These are phyloP conservation scores for Linderina pennispora DNA, from an alignment of 192 early-diverging fungal genomes.

Conservation along the genomic window DNA sequence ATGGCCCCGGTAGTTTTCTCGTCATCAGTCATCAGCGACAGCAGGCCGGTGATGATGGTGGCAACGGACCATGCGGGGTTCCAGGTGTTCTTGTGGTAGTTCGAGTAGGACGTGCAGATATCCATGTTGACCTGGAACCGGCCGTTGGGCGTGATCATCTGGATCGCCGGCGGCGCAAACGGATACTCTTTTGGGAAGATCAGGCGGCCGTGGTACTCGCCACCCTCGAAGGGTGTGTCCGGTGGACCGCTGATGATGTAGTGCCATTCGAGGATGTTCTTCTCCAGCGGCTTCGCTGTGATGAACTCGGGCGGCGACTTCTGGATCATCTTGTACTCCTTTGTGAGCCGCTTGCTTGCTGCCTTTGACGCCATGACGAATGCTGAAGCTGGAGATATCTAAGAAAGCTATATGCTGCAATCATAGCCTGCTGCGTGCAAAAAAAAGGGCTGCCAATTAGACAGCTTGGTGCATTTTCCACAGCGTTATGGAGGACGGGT, in stretches of 20 bases:
- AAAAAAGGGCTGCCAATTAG: too few species aligned
- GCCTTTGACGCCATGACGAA: conserved; percentile 82
- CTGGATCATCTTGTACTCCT: conserved; percentile 69
- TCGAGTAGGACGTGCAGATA: conserved; percentile 91
- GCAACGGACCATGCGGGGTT: conserved; percentile 96
- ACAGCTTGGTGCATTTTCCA: too few species aligned
- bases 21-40: conserved; percentile 86
- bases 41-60: conserved; percentile 79
- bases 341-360: conserved; percentile 66
- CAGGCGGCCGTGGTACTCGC: conserved; percentile 85
- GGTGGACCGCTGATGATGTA: conserved; percentile 88
- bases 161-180: conserved; percentile 79
- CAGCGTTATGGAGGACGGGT: too few species aligned
- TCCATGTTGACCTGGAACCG: conserved; percentile 91
- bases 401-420: too few species aligned
- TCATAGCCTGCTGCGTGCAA: too few species aligned
- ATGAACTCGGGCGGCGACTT: conserved; percentile 84
- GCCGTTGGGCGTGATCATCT: conserved; percentile 76
- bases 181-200: conserved; percentile 94
- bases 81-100: conserved; percentile 94
- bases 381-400: too few species aligned
- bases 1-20: conserved; percentile 78
- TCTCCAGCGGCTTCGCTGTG: conserved; percentile 85
- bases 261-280: conserved; percentile 97
- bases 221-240: conserved; percentile 80